phyloP scores from a whole-genome alignment of 441 rosid species.

The Syzygium malaccense region DNA sequence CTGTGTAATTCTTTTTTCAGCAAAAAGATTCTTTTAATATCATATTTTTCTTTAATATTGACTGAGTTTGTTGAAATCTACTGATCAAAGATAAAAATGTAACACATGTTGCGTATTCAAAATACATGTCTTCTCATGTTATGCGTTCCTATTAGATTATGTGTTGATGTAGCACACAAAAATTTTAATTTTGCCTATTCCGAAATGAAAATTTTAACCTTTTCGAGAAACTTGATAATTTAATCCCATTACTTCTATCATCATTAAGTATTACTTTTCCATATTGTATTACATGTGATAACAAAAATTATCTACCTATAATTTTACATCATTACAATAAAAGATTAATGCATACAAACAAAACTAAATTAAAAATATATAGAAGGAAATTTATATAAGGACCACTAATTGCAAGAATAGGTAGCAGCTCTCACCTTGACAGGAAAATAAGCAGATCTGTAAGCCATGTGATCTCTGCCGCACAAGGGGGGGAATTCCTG shows the following conservation, averaged over 20 bases:
- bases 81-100: background rate
- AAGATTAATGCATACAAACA: background rate
- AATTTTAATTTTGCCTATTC: background rate
- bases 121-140: background rate
- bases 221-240: background rate
- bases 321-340: background rate
- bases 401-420: background rate
- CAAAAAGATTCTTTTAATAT: background rate
- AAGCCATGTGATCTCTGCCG: constrained; percentile 95
- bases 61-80: background rate
- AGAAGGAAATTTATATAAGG: background rate
- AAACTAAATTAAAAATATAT: background rate
- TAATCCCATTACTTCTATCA: background rate
- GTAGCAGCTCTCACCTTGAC: constrained; percentile 60
- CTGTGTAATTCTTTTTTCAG: background rate
- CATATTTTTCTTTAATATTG: background rate
- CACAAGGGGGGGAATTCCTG: constrained; percentile 93
- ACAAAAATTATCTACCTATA: background rate
- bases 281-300: background rate
- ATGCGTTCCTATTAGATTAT: background rate
- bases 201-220: background rate
- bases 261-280: background rate
- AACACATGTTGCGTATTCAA: background rate
- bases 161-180: background rate
- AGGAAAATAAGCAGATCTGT: constrained; percentile 90